phyloP scores from a whole-genome alignment of 768 basidiomycete species.

The Kwoniella heveanensis region DNA sequence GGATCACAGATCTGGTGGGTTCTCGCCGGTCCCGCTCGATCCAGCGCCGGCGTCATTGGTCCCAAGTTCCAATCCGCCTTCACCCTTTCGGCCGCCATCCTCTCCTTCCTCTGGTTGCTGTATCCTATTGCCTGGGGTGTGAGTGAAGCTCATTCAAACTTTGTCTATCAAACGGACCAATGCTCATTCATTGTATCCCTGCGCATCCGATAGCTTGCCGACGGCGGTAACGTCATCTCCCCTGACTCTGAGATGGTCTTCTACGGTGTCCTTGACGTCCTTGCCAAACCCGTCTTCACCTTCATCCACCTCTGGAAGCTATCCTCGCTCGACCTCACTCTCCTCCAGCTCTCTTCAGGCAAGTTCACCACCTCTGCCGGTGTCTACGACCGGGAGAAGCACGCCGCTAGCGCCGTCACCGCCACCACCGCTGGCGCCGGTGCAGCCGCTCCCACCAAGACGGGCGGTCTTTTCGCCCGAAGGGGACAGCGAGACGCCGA shows the following conservation, averaged over 20 bases:
- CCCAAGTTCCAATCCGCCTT: slow-evolving; percentile 49
- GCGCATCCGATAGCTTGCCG: slow-evolving; percentile 57
- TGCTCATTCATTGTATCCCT: too few species aligned
- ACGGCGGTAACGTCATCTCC: slow-evolving; percentile 62
- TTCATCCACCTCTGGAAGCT: slow-evolving; percentile 52
- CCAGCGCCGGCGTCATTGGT: slow-evolving; percentile 50
- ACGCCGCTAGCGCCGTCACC: slow-evolving; percentile 23
- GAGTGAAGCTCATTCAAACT: too few species aligned
- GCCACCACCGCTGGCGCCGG: slow-evolving; percentile 15
- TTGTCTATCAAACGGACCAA: too few species aligned
- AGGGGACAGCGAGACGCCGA: slow-evolving; percentile 30
- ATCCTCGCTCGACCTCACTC: slow-evolving; percentile 53
- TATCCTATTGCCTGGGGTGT: slow-evolving; percentile 66
- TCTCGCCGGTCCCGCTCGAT: slow-evolving; percentile 39
- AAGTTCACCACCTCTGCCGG: slow-evolving; percentile 49
- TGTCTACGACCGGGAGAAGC: slow-evolving; percentile 40
- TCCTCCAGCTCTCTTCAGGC: slow-evolving; percentile 52
- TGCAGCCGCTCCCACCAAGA: slow-evolving; percentile 23
- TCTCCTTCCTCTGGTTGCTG: slow-evolving; percentile 64
- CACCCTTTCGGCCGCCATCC: slow-evolving; percentile 58
- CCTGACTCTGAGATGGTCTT: slow-evolving; percentile 63
- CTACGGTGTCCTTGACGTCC: slow-evolving; percentile 61
- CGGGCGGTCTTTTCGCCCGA: slow-evolving; percentile 33
- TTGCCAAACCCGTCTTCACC: slow-evolving; percentile 57
- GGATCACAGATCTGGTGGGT: slow-evolving; percentile 58